Evolutionary conservation across 179 eudicot genomes (phyloP).

Genomic region (Silene noctiflora): DNA sequence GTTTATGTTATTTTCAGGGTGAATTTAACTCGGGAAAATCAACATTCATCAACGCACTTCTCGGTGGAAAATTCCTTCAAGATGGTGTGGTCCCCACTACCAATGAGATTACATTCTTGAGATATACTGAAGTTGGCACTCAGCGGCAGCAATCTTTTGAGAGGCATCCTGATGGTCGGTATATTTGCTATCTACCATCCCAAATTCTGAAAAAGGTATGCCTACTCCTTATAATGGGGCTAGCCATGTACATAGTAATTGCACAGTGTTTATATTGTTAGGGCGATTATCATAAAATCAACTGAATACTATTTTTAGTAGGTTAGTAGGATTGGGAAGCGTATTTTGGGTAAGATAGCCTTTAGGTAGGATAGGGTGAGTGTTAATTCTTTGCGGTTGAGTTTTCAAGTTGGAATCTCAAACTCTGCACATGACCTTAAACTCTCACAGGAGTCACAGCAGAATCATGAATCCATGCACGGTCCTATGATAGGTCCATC

Average conservation of each 20-base stretch:
- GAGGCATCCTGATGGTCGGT: conserved; percentile 89
- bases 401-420: background rate
- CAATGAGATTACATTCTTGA: conserved; percentile 87
- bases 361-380: background rate
- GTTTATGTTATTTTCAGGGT: conserved; percentile 54
- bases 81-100: conserved; percentile 99
- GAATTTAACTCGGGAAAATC: conserved; percentile 98
- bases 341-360: background rate
- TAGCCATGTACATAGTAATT: conserved; percentile 4
- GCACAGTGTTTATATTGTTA: background rate
- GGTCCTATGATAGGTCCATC: background rate
- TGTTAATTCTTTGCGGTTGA: background rate
- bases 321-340: background rate
- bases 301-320: background rate
- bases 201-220: conserved; percentile 77
- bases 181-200: conserved; percentile 77
- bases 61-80: conserved; percentile 72
- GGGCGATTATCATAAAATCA: background rate
- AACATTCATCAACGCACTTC: conserved; percentile 84
- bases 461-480: background rate
- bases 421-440: background rate
- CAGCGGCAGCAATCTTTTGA: conserved; percentile 66
- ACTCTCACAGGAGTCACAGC: background rate
- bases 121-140: conserved; percentile 57
- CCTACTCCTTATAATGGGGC: background rate